Conservation (phyloP, 371 early-diverging fungal genomes). For the Zychaea mexicana region DNA sequence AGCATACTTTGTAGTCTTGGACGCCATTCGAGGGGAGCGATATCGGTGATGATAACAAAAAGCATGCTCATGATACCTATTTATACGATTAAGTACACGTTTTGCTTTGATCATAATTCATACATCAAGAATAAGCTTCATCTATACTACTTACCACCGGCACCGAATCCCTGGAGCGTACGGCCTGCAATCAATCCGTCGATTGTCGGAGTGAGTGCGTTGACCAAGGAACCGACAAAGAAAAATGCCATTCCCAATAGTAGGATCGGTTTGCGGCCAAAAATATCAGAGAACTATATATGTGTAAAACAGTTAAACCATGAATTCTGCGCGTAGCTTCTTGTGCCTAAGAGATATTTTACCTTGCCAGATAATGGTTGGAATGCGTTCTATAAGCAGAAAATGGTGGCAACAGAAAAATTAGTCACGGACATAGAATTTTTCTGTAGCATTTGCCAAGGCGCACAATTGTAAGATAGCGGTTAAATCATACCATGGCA, state of each 20-base stretch:
- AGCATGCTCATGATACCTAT: constrained; percentile 67
- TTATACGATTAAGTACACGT: constrained; percentile 75
- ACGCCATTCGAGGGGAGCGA: constrained; percentile 65
- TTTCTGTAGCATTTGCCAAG: no score
- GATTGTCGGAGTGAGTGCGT: constrained; percentile 17
- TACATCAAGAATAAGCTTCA: no score
- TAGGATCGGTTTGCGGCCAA: constrained; percentile 39
- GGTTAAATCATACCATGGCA: constrained; percentile 23
- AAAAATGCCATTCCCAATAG: constrained; percentile 31
- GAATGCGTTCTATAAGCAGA: constrained; percentile 50
- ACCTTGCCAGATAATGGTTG: constrained; percentile 63
- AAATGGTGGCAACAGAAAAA: no score
- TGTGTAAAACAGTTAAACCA: no score
- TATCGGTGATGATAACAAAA: constrained; percentile 81
- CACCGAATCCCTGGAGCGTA: constrained; percentile 71
- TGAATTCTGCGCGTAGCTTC: no score
- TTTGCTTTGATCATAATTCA: no score
- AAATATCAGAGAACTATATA: constrained; percentile 36
- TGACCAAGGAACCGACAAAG: constrained; percentile 30
- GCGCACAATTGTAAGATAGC: no score
- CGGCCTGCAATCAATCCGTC: constrained; percentile 68
- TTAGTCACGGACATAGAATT: no score
- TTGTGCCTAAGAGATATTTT: not conserved
- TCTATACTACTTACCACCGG: constrained; percentile 49
- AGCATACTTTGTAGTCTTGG: constrained; percentile 65